These are phyloP conservation scores for Globomyces pollinis-pini DNA, from an alignment of 192 early-diverging fungal species.

Conservation along the genomic window DNA sequence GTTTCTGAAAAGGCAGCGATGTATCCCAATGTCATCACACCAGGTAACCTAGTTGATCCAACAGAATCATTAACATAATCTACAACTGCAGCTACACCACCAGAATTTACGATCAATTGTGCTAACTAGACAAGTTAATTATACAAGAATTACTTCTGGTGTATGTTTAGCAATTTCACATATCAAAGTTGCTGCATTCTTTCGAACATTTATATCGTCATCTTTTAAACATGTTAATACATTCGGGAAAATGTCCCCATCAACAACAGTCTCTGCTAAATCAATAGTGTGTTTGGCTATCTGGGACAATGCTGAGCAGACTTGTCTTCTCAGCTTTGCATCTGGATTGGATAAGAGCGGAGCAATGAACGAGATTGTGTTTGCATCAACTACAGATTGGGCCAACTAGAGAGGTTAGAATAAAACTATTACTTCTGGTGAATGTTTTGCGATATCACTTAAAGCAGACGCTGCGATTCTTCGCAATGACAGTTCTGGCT, in stretches of 20 bases:
- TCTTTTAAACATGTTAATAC: conserved; percentile 46
- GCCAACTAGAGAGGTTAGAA: conserved; percentile 33
- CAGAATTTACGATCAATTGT: conserved; percentile 52
- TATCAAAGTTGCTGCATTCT: conserved; percentile 46
- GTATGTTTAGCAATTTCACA: conserved; percentile 58
- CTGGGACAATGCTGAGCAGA: conserved; percentile 45
- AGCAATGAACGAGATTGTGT: conserved; percentile 41
- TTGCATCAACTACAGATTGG: conserved; percentile 51
- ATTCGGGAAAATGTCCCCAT: conserved; percentile 49
- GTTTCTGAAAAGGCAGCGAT: conserved; percentile 54
- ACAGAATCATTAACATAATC: conserved; percentile 45
- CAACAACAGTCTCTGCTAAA: conserved; percentile 50
- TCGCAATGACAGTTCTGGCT: conserved; percentile 43
- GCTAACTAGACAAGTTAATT: conserved; percentile 45
- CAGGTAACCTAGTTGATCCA: conserved; percentile 47
- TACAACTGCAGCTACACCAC: conserved; percentile 47
- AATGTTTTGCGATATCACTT: conserved; percentile 49
- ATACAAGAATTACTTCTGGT: conserved; percentile 30
- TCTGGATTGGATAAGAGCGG: conserved; percentile 43
- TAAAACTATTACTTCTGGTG: conserved; percentile 39
- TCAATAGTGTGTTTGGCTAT: conserved; percentile 54
- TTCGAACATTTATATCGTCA: conserved; percentile 39
- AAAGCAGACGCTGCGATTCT: conserved; percentile 51
- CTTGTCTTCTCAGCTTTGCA: conserved; percentile 48
- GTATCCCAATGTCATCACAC: conserved; percentile 54